phyloP scores from a whole-genome alignment of 2,329 filamentous ascomycete species.

The Fusarium odoratissimum region DNA sequence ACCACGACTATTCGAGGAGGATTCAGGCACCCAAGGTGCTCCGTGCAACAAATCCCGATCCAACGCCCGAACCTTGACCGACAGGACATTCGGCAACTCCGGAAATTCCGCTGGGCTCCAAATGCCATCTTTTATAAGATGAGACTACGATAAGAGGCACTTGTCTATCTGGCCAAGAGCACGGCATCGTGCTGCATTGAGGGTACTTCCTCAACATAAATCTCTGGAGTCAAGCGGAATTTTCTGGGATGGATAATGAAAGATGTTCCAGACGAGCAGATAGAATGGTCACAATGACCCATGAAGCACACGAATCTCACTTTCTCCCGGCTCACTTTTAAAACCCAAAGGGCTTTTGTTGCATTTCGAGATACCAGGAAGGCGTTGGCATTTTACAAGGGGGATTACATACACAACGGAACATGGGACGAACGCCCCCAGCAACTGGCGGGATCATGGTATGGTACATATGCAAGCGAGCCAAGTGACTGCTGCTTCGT shows the following conservation, averaged over 20 bases:
- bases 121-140: neutral
- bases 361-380: constrained; percentile 55
- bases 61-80: constrained; percentile 44
- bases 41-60: constrained; percentile 73
- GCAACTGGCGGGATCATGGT: constrained; percentile 27
- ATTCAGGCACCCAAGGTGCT: constrained; percentile 68
- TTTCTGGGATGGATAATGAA: constrained; percentile 20
- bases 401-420: constrained; percentile 38
- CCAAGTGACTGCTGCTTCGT: constrained; percentile 17
- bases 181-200: neutral
- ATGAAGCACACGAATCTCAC: constrained; percentile 50
- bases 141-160: neutral
- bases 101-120: neutral
- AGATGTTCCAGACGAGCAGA: constrained; percentile 30
- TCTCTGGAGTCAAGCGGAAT: neutral
- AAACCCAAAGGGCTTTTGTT: constrained; percentile 41
- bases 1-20: constrained; percentile 73
- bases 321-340: constrained; percentile 40
- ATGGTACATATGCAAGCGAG: constrained; percentile 37
- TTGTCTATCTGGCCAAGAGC: neutral
- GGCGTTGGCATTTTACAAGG: constrained; percentile 50
- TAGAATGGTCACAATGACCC: constrained; percentile 40
- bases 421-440: constrained; percentile 27
- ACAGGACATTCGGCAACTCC: neutral
- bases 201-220: neutral